Evolutionary conservation across 331 rosid genomes (phyloP).

Genomic region (Saraca asoca): DNA sequence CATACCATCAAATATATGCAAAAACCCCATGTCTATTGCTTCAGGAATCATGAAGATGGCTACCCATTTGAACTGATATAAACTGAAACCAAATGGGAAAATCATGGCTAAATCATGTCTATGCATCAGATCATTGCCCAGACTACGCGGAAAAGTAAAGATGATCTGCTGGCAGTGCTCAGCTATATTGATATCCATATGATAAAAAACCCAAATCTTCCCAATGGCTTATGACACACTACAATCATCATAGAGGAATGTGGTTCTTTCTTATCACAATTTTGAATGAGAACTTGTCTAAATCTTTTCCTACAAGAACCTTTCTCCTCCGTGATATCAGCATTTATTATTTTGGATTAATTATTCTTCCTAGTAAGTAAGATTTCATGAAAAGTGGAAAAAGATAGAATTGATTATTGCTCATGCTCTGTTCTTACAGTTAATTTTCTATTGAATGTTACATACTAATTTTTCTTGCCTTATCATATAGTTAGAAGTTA

Average conservation of each 20-base stretch:
- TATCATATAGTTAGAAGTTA: neutral
- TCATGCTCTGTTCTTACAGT: neutral
- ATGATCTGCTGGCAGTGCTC: constrained; percentile 8
- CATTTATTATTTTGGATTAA: neutral
- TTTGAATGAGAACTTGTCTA: neutral
- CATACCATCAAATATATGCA: constrained; percentile 9
- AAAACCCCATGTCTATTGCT: neutral
- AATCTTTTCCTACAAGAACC: neutral
- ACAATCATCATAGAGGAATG: neutral
- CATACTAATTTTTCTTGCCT: neutral
- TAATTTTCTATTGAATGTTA: neutral
- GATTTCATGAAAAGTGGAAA: neutral
- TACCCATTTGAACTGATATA: constrained; percentile 9
- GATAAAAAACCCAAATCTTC: constrained; percentile 1
- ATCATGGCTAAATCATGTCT: neutral
- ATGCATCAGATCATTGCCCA: neutral
- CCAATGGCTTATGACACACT: neutral
- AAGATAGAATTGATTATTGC: neutral
- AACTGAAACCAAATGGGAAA: constrained; percentile 8
- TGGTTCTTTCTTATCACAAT: neutral
- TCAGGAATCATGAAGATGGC: neutral
- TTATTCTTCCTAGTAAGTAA: neutral
- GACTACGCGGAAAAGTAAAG: neutral
- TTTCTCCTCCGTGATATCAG: neutral
- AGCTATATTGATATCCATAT: constrained; percentile 11